Conservation (phyloP, 116 monocot species). For the Dioscorea cayenensis region DNA sequence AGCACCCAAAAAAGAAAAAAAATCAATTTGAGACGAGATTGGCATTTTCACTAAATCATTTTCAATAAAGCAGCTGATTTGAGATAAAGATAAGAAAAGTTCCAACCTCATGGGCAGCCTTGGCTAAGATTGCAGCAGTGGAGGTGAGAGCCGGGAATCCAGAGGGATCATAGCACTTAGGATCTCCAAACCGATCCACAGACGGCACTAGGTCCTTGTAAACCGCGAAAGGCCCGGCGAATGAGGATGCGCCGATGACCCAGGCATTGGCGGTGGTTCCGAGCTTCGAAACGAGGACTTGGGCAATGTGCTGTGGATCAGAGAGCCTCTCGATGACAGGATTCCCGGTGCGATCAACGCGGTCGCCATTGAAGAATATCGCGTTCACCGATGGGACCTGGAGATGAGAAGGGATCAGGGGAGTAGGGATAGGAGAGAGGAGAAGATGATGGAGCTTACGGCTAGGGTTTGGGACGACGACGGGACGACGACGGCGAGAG, state of each 20-base stretch:
- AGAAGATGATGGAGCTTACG: conserved; percentile 22
- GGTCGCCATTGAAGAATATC: conserved; percentile 84
- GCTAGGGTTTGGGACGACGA: conserved; percentile 57
- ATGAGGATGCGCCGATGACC: conserved; percentile 67
- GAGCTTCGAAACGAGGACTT: conserved; percentile 56
- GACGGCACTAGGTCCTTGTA: conserved; percentile 60
- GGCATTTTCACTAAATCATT: too few species aligned
- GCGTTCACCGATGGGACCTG: conserved; percentile 63
- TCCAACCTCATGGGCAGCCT: conserved; percentile 48
- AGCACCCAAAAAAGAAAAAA: too few species aligned
- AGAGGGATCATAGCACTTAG: conserved; percentile 44
- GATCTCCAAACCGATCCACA: conserved; percentile 45
- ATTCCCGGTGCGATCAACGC: conserved; percentile 50
- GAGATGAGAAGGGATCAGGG: neutral
- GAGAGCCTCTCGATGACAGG: conserved; percentile 65
- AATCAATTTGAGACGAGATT: too few species aligned
- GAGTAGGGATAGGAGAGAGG: neutral
- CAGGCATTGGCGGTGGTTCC: conserved; percentile 44
- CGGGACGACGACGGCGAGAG: conserved; percentile 38
- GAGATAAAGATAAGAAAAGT: too few species aligned
- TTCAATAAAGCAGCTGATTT: too few species aligned
- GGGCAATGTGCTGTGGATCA: conserved; percentile 40
- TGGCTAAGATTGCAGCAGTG: conserved; percentile 32
- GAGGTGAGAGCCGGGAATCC: conserved; percentile 62
- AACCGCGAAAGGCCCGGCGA: conserved; percentile 64